Base-by-base conservation (phyloP, 2,329 filamentous ascomycete genomes). In the Colletotrichum orchidophilum region DNA sequence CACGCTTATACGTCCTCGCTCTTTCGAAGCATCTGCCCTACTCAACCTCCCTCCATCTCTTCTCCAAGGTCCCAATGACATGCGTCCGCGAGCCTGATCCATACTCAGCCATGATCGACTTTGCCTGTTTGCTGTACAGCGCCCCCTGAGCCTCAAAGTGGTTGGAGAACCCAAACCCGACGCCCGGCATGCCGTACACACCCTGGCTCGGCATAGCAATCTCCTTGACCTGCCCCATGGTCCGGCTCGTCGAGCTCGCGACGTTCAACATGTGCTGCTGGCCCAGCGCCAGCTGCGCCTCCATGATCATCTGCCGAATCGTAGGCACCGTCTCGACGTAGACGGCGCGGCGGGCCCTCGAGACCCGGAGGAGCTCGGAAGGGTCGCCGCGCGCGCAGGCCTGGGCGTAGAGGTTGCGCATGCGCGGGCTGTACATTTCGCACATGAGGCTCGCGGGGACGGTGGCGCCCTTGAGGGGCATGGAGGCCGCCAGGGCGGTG, bases 341-440 rank as follows among this genome's bases (percentile, higher is more conserved):
- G 1, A 83, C 75, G 2, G 62, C 15, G 5, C 77, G 80, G 2
- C 79, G 75, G 52, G 76, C 75, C 15, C 70, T 74, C 1, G 79
- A 76, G 3, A 73, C 70, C 2, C 66, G 58, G 0, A 82, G 70
- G 33, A 84, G 73, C 1, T 67, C 72, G 18, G 66, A 29, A 1
- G 72, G 60, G 5, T 77, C 71, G 0, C 77, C 72, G 4, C 74
- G 63, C 6, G 53, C 49, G 55, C 80, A 80, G 2, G 80, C 80
- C 27, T 78, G 74, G 1, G 64, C 67, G 71, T 81, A 83, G 0
- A 81, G 59, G 0, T 70, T 58, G 7, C 82, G 79, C 78, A 83
- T 83, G 12, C 80, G 80, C 27, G 77, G 75, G 5, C 80, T 81
- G 67, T 81, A 83, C 53, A 82, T 71, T 55, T 83, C 80, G 72